phyloP scores from a whole-genome alignment of 2,329 filamentous ascomycete genomes.

The Aspergillus sp. region DNA sequence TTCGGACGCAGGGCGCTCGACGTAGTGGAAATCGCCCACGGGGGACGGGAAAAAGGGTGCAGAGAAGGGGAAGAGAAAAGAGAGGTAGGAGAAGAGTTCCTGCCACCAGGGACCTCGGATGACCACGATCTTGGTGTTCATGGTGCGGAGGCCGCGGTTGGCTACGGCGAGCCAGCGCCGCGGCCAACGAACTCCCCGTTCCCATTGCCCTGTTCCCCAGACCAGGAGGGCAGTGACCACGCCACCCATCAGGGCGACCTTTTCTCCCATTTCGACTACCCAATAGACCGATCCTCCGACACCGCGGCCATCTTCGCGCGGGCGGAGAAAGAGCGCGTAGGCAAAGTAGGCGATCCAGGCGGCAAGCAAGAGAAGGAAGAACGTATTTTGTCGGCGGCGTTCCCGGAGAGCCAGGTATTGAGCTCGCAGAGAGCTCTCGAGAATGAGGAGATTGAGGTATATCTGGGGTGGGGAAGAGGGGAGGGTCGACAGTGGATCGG shows the following conservation, averaged over 20 bases:
- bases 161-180: conserved; percentile 85
- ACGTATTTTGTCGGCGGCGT: conserved; percentile 85
- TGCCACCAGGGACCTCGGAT: conserved; percentile 80
- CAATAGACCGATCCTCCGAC: conserved; percentile 95
- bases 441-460: conserved; percentile 95
- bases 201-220: conserved; percentile 96
- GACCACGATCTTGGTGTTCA: conserved; percentile 96
- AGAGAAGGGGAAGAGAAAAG: conserved; percentile 77
- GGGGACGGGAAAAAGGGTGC: conserved; percentile 63
- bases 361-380: conserved; percentile 79
- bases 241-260: conserved; percentile 87
- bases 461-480: conserved; percentile 95
- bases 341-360: conserved; percentile 82
- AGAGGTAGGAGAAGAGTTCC: conserved; percentile 71
- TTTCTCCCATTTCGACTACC: conserved; percentile 87
- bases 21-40: conserved; percentile 72
- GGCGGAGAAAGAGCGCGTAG: conserved; percentile 90
- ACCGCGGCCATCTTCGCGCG: conserved; percentile 89
- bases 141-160: conserved; percentile 83
- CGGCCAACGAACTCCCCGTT: conserved; percentile 91
- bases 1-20: conserved; percentile 60
- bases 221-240: conserved; percentile 83
- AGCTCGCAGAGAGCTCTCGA: conserved; percentile 88
- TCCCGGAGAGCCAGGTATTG: conserved; percentile 91
- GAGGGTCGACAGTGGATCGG: conserved; percentile 75